Evolutionary conservation across 2,329 filamentous ascomycete genomes (phyloP).

Genomic region (Penicillium sp.): DNA sequence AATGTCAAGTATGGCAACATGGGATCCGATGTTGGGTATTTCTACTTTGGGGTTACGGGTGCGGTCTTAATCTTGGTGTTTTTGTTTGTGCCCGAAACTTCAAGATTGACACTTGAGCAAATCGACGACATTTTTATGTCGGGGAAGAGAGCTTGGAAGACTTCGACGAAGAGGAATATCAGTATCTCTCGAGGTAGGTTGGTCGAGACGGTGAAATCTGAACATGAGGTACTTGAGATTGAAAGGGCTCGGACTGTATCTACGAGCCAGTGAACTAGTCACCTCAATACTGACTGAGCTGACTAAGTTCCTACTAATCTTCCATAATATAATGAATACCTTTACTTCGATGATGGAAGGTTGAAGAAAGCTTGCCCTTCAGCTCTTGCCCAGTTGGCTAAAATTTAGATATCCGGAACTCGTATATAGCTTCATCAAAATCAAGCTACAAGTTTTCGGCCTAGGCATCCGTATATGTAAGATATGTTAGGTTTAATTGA

Average conservation of each 20-base stretch:
- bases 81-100: slow-evolving; percentile 27
- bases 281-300: too few species aligned
- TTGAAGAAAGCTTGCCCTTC: too few species aligned
- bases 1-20: slow-evolving; percentile 24
- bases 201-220: neutral
- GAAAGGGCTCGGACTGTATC: neutral
- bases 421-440: too few species aligned
- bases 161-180: slow-evolving; percentile 20
- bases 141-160: slow-evolving; percentile 24
- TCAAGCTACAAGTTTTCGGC: too few species aligned
- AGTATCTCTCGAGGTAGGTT: neutral
- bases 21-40: slow-evolving; percentile 30
- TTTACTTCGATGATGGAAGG: too few species aligned
- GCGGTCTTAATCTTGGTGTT: slow-evolving; percentile 16
- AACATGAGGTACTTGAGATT: neutral
- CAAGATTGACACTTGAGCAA: slow-evolving; percentile 27
- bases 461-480: too few species aligned
- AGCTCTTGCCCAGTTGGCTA: too few species aligned
- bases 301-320: too few species aligned
- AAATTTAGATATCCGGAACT: too few species aligned
- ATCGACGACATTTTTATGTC: slow-evolving; percentile 27
- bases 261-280: neutral
- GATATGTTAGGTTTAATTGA: neutral
- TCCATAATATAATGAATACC: too few species aligned
- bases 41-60: slow-evolving; percentile 24